Base-by-base conservation (phyloP, 441 rosid species). In the California macrophylla region DNA sequence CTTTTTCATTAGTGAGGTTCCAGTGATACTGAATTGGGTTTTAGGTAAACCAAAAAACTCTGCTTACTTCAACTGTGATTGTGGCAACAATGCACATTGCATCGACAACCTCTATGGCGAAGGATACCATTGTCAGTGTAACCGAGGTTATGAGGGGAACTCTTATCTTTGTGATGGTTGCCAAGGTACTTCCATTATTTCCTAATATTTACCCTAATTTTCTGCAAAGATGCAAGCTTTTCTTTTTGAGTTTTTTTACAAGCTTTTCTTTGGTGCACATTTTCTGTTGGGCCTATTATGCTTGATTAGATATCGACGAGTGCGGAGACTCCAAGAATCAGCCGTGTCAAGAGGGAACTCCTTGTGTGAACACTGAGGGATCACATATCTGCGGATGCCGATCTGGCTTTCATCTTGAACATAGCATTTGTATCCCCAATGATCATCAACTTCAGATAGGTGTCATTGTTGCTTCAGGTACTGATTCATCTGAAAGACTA, bases 141-240 rank as follows among this genome's bases (percentile, higher is more conserved):
- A 36, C 15, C 3, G 0, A 6, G 73, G 74, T 4, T 76, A 47
- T 12, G 15, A 5, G 0, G 76, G 76, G 36, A 72, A 72, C 30
- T 65, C 79, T 36, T 69, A 69, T 70, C 70, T 76, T 42, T 25
- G 32, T 29, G 34, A 69, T 58, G 73, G 71, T 29, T 34, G 76
- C 67, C 20, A 9, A 65, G 67, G 73, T 76, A 62, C 30, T 47
- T 26, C 40, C 21, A 38, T 38, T 7, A 38, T 38, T 0, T 7
- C 0, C 40, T 4, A 0, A 3, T n/a, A 6, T 34, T 34, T 12
- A 34, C 6, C 5, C 9, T 12, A 34, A 12, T 32, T 34, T 34
- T 34, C 40, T 34, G 40, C 2, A 34, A 34, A 34, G n/a, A n/a
- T n/a, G n/a, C n/a, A n/a, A n/a, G n/a, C n/a, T n/a, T n/a, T n/a